Evolutionary conservation across 192 early-diverging fungal species (phyloP).

Genomic region (Helicostylum pulchrum): DNA sequence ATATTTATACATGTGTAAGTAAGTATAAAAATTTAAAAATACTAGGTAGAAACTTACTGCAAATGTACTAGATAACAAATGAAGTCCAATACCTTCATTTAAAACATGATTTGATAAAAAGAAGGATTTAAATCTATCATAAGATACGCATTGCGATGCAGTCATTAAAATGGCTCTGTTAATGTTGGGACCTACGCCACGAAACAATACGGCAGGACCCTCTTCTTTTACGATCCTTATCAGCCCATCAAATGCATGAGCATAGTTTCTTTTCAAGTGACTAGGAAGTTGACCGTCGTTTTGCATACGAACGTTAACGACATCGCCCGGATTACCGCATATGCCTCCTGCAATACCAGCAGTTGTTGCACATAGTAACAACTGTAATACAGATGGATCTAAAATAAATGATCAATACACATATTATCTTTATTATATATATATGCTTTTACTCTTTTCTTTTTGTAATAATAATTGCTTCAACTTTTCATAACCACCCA

Average conservation of each 20-base stretch:
- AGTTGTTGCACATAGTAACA: slow-evolving; percentile 43
- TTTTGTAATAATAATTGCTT: slow-evolving; percentile 52
- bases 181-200: slow-evolving; percentile 88
- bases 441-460: slow-evolving; percentile 35
- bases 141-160: slow-evolving; percentile 65
- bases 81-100: slow-evolving; percentile 60
- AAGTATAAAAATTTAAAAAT: too few relatives aligned
- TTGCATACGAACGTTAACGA: slow-evolving; percentile 79
- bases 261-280: slow-evolving; percentile 67
- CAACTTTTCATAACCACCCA: slow-evolving; percentile 71
- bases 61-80: slow-evolving; percentile 68
- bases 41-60: slow-evolving; percentile 69
- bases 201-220: slow-evolving; percentile 73
- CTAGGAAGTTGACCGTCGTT: slow-evolving; percentile 70
- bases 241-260: slow-evolving; percentile 69
- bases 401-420: background rate
- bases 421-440: background rate
- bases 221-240: slow-evolving; percentile 77
- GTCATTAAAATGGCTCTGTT: slow-evolving; percentile 89
- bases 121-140: slow-evolving; percentile 77
- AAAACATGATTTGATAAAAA: slow-evolving; percentile 58
- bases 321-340: slow-evolving; percentile 77
- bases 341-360: slow-evolving; percentile 59
- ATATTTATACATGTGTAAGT: too few relatives aligned
- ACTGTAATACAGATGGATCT: slow-evolving; percentile 40